Evolutionary conservation across 331 rosid species (phyloP), one percentile per base, ranked within the genome.

Genomic region (Arachis monticola): DNA sequence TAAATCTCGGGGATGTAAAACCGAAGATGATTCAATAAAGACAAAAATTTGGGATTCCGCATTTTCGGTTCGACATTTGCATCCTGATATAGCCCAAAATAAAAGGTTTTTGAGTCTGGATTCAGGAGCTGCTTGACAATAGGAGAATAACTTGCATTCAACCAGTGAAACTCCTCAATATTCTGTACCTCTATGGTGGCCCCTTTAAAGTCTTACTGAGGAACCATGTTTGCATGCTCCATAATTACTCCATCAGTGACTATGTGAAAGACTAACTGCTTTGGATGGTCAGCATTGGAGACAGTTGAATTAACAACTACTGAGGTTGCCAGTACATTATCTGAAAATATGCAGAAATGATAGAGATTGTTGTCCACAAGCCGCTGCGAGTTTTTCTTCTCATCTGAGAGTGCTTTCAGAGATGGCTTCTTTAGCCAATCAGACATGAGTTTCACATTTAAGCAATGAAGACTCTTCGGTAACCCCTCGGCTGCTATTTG

Each of bases 291-390:
- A 40, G 97, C 93, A 78, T 83, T 95, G 70, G 80, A 95, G 77
- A 92, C 83, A 0, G 99, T 89, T 30, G 99, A 95, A 83, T 92
- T 95, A 70, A 95, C 88, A 78, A 90, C 98, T 55, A 85, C 97
- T 78, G 99, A 87, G 1, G 93, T 83, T 12, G 97, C 91, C 72
- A 91, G 72, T 64, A 86, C 92, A 83, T 95, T 95, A 79, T 95
- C 99, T 7, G 98, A 95, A 86, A 95, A 92, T 71, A 92, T 75
- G 90, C 99, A 95, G 88, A 95, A 95, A 89, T 92, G 99, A 77
- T 95, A 90, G 55, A 87, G 91, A 77, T 92, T 95, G 85, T 95
- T 95, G 80, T 95, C 99, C 60, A 72, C 69, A 27, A 95, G 90
- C 60, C 90, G 77, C 2, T 82, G 97, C 48, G 99, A 92, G 83